Evolutionary conservation across 495 filamentous ascomycete genomes (phyloP).

Genomic region (Trichoderma gamsii): DNA sequence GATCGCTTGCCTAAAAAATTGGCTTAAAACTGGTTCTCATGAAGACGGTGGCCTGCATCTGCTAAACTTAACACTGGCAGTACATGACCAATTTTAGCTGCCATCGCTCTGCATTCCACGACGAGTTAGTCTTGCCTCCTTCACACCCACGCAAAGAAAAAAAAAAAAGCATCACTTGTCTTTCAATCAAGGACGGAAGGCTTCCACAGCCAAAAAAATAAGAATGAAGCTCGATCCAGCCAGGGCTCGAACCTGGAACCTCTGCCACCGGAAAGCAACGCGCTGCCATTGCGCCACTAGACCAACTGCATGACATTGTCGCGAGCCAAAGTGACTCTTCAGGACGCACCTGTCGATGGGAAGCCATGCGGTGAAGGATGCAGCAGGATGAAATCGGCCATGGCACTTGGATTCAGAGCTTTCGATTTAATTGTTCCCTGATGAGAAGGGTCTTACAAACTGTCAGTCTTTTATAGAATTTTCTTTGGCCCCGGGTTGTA

Average conservation of each 20-base stretch:
- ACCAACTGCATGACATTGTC: not conserved
- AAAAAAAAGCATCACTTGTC: not conserved
- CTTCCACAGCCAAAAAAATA: not conserved
- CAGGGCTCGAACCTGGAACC: slow-evolving; percentile 16
- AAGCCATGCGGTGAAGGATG: not conserved
- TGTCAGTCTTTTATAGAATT: not conserved
- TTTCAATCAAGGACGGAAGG: too few relatives aligned
- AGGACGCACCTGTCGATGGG: too few relatives aligned
- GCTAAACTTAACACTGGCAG: too few relatives aligned
- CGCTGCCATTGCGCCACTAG: slow-evolving; percentile 15
- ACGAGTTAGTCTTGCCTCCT: not conserved
- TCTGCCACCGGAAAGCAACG: slow-evolving; percentile 14
- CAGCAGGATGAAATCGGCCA: not conserved
- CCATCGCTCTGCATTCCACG: not conserved
- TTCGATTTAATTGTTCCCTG: too few relatives aligned
- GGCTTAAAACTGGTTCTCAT: too few relatives aligned
- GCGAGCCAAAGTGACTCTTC: too few relatives aligned
- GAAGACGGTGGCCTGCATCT: too few relatives aligned
- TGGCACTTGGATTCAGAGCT: not conserved
- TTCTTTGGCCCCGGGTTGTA: not conserved
- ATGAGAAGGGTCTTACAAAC: not conserved
- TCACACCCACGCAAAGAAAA: not conserved
- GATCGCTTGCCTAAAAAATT: too few relatives aligned
- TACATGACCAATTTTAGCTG: not conserved
- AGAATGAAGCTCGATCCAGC: slow-evolving; percentile 1